Percentiles rank a stretch among this genome's conserved stretches.
These are phyloP conservation scores for Darksidea phi DNA, from an alignment of 495 filamentous ascomycete species.

Conservation along the genomic window DNA sequence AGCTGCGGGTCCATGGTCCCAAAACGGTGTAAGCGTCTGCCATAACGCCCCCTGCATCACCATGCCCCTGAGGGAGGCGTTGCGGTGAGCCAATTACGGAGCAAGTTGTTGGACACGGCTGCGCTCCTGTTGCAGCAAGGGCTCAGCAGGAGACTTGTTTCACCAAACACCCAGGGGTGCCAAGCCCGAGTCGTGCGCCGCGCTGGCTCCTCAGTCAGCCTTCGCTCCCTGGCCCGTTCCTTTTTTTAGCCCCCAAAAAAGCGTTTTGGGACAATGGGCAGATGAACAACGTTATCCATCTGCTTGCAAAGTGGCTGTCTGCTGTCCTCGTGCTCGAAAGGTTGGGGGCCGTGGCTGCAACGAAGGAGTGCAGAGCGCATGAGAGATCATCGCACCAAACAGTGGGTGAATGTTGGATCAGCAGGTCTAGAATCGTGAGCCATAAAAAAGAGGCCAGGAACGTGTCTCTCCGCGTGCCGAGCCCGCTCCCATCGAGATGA, in stretches of 20 bases:
- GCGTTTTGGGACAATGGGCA: slow-evolving; percentile 16
- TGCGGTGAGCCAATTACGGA: slow-evolving; percentile 14
- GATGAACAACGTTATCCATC: too few species aligned
- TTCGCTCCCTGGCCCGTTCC: too few species aligned
- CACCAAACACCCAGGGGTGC: slow-evolving; percentile 25
- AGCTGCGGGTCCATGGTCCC: too few species aligned
- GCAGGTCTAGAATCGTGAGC: too few species aligned
- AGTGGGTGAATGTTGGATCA: not conserved
- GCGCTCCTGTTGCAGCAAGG: slow-evolving; percentile 20
- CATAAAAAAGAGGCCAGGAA: too few species aligned
- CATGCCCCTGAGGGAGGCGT: slow-evolving; percentile 22
- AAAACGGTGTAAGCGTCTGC: slow-evolving; percentile 11
- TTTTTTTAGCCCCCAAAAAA: slow-evolving; percentile 26
- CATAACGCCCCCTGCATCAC: slow-evolving; percentile 25
- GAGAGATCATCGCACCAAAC: not conserved
- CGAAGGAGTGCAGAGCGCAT: slow-evolving; percentile 10
- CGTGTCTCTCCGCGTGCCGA: too few species aligned
- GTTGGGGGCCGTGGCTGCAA: not conserved
- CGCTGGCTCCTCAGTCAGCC: slow-evolving; percentile 19
- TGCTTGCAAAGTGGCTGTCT: too few species aligned
- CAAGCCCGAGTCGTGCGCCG: slow-evolving; percentile 16
- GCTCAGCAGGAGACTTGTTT: slow-evolving; percentile 24
- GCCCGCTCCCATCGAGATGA: too few species aligned
- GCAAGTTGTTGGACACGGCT: not conserved
- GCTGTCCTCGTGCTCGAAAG: too few species aligned